A percentile compares a stretch with the other conserved stretches of the same genome.
These are phyloP conservation scores for Candolleomyces efflorescens DNA, from an alignment of 768 basidiomycete species.

Conservation along the genomic window DNA sequence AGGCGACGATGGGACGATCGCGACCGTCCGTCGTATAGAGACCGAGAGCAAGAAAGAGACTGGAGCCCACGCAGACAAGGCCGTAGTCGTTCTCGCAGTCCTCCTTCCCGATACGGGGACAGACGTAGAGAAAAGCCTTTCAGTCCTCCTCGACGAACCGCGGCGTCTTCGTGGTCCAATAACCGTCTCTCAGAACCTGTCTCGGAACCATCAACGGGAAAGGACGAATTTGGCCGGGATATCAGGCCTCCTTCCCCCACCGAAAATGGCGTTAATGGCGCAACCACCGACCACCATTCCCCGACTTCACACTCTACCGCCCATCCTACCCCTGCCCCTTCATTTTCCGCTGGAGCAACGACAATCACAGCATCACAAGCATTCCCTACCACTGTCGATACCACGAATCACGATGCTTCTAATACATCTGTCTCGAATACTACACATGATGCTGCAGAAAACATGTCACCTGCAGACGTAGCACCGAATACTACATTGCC, in stretches of 20 bases:
- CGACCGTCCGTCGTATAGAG: conserved; percentile 36
- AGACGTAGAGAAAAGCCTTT: conserved; percentile 50
- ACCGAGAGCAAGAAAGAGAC: conserved; percentile 37
- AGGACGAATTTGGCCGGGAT: conserved; percentile 87
- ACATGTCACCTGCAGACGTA: conserved; percentile 45
- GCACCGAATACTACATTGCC: conserved; percentile 56
- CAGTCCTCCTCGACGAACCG: conserved; percentile 37
- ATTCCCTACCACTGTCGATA: conserved; percentile 4
- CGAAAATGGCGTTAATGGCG: conserved; percentile 18
- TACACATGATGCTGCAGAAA: conserved; percentile 35
- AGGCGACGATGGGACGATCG: conserved; percentile 40
- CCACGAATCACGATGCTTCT: conserved; percentile 28
- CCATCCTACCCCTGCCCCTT: conserved; percentile 13
- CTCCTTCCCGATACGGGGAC: conserved; percentile 50
- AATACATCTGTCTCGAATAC: conserved; percentile 41
- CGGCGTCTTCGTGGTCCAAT: not conserved
- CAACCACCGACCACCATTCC: conserved; percentile 18
- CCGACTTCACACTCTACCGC: conserved; percentile 15
- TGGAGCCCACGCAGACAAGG: conserved; percentile 41
- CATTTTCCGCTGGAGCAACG: conserved; percentile 19
- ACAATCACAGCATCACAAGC: conserved; percentile 13
- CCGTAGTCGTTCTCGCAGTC: conserved; percentile 73
- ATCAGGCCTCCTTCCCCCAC: conserved; percentile 54
- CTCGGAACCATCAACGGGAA: conserved; percentile 30
- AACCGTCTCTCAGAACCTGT: conserved; percentile 15